A percentile compares a stretch with the other conserved stretches of the same genome.
Conservation (phyloP, 768 basidiomycete genomes). For the Hortiboletus flavorubellus region DNA sequence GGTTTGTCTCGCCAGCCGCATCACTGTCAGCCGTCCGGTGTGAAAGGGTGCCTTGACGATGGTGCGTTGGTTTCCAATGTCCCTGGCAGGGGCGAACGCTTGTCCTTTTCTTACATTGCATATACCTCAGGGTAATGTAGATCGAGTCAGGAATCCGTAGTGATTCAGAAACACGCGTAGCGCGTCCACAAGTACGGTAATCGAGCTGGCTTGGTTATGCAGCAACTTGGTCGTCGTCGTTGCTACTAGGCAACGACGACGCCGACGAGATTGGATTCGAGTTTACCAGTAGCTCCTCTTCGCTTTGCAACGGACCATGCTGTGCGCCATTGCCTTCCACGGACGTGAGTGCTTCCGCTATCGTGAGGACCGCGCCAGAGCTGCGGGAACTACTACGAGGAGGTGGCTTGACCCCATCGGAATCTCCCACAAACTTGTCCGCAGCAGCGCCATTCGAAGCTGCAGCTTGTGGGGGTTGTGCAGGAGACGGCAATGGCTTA, state of each 20-base stretch:
- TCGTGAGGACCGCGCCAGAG: slow-evolving; percentile 4
- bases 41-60: slow-evolving; percentile 11
- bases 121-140: slow-evolving; percentile 1
- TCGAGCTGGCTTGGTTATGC: slow-evolving; percentile 13
- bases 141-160: slow-evolving; percentile 19
- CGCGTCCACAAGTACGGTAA: slow-evolving; percentile 8
- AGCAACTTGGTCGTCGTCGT: slow-evolving; percentile 1
- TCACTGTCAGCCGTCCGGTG: not conserved
- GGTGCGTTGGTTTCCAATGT: not conserved
- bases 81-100: slow-evolving; percentile 1
- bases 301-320: not conserved
- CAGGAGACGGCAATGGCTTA: slow-evolving; percentile 28
- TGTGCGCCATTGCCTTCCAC: slow-evolving; percentile 4
- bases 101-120: not conserved
- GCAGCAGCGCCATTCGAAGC: slow-evolving; percentile 11
- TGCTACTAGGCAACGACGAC: slow-evolving; percentile 6
- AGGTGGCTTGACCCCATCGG: slow-evolving; percentile 21
- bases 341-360: slow-evolving; percentile 1
- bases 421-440: slow-evolving; percentile 13
- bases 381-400: slow-evolving; percentile 21
- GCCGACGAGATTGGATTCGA: slow-evolving; percentile 10
- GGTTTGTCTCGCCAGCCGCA: not conserved
- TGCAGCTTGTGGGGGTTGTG: slow-evolving; percentile 17
- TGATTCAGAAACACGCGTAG: slow-evolving; percentile 5
- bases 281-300: slow-evolving; percentile 5